These are phyloP conservation scores for Fusarium protoensiforme DNA, from an alignment of 2,329 filamentous ascomycete genomes.

Conservation along the genomic window DNA sequence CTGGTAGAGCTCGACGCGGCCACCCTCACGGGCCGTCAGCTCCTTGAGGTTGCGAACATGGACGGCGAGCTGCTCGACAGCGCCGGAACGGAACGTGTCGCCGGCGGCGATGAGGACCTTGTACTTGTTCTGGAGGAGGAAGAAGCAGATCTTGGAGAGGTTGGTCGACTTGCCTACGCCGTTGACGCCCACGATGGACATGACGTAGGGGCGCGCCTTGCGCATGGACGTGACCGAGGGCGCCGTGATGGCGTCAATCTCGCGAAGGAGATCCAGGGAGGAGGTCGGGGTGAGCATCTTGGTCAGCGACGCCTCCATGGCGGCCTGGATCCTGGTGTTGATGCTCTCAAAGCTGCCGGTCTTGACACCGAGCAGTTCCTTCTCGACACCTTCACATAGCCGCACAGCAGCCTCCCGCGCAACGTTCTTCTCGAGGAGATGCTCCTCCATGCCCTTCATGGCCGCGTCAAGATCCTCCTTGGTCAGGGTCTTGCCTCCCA, in stretches of 20 bases:
- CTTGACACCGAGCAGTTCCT: constrained; percentile 89
- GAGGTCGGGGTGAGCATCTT: constrained; percentile 97
- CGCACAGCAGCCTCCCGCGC: constrained; percentile 93
- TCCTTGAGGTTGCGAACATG: constrained; percentile 95
- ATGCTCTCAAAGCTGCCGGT: constrained; percentile 93
- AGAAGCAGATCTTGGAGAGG: constrained; percentile 97
- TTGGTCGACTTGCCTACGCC: constrained; percentile 99
- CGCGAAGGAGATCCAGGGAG: constrained; percentile 91
- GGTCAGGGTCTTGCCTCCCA: constrained; percentile 92
- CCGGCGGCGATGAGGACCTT: constrained; percentile 93
- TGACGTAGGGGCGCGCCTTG: constrained; percentile 86
- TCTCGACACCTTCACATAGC: constrained; percentile 90
- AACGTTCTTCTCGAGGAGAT: constrained; percentile 94
- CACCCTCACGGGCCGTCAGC: constrained; percentile 84
- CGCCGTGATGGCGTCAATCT: constrained; percentile 83
- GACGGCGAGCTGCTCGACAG: constrained; percentile 95
- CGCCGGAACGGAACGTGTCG: constrained; percentile 96
- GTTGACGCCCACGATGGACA: constrained; percentile 98
- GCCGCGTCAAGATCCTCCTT: constrained; percentile 91
- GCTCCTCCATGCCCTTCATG: constrained; percentile 95
- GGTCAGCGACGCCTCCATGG: constrained; percentile 91
- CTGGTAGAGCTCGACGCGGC: constrained; percentile 90
- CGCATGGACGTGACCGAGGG: constrained; percentile 72
- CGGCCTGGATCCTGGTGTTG: constrained; percentile 82
- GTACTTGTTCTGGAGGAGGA: constrained; percentile 96